Percentiles rank a stretch among this genome's conserved stretches.
Conservation (phyloP, 495 filamentous ascomycete genomes). For the Trichocladium antarcticum region DNA sequence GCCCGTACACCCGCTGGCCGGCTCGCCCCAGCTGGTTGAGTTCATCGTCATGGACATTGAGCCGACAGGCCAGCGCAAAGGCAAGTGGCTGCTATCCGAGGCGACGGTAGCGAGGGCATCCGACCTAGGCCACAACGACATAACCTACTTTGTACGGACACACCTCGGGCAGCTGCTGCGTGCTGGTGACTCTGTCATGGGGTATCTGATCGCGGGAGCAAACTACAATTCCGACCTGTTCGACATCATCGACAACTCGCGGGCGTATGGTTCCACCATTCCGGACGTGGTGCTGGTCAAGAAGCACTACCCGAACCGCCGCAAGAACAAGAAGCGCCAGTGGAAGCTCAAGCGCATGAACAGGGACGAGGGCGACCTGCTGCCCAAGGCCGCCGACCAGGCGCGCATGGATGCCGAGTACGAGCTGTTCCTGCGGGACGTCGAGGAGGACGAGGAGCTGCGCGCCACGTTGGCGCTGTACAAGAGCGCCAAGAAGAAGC, state of each 20-base stretch:
- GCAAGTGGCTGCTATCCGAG: slow-evolving; percentile 75
- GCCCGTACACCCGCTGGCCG: slow-evolving; percentile 73
- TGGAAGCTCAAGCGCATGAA: slow-evolving; percentile 94
- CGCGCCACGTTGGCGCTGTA: slow-evolving; percentile 74
- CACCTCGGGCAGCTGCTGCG: slow-evolving; percentile 83
- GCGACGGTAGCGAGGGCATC: slow-evolving; percentile 76
- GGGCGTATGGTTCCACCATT: slow-evolving; percentile 59
- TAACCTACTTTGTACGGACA: slow-evolving; percentile 73
- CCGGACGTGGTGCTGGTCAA: slow-evolving; percentile 92
- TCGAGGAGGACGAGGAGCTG: slow-evolving; percentile 90
- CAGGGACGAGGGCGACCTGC: slow-evolving; percentile 71
- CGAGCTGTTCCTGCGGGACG: slow-evolving; percentile 92
- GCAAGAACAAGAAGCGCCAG: slow-evolving; percentile 68
- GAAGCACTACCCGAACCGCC: slow-evolving; percentile 83
- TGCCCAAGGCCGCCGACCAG: slow-evolving; percentile 68
- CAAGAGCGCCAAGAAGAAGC: slow-evolving; percentile 45
- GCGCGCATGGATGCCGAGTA: slow-evolving; percentile 80
- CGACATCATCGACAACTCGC: slow-evolving; percentile 63
- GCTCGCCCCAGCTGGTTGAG: slow-evolving; percentile 75
- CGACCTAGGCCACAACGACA: slow-evolving; percentile 81
- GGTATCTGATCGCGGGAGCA: slow-evolving; percentile 75
- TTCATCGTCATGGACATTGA: slow-evolving; percentile 96
- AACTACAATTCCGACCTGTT: slow-evolving; percentile 84
- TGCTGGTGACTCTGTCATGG: slow-evolving; percentile 82
- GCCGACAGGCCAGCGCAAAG: slow-evolving; percentile 57